Conservation (phyloP, 1,139 yeast species). For the Hemisphaericaspora xylofermentans region DNA sequence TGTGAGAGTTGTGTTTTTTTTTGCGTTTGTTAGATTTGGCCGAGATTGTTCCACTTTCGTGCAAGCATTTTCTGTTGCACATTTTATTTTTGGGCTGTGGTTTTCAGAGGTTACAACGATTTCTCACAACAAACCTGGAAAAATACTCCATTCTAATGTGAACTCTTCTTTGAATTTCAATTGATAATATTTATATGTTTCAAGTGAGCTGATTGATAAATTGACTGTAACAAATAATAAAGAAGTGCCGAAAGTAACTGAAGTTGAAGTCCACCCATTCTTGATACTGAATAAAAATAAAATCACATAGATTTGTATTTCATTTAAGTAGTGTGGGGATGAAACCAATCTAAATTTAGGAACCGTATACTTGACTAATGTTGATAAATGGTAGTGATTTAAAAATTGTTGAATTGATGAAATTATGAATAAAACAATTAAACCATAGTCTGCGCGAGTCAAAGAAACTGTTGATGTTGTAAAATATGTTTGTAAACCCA, state of each 20-base stretch:
- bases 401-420: slow-evolving; percentile 56
- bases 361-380: slow-evolving; percentile 61
- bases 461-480: slow-evolving; percentile 10
- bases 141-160: slow-evolving; percentile 18
- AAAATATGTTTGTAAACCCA: slow-evolving; percentile 12
- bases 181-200: slow-evolving; percentile 55
- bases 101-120: no score
- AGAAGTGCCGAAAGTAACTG: slow-evolving; percentile 20
- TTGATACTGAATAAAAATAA: slow-evolving; percentile 22
- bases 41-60: not conserved
- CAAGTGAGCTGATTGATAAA: slow-evolving; percentile 61
- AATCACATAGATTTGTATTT: slow-evolving; percentile 59
- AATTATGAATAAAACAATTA: slow-evolving; percentile 31
- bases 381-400: slow-evolving; percentile 61
- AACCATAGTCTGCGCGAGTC: slow-evolving; percentile 16
- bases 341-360: slow-evolving; percentile 53
- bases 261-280: slow-evolving; percentile 12
- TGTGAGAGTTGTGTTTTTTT: not conserved
- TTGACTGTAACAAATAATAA: slow-evolving; percentile 64
- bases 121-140: slow-evolving; percentile 20
- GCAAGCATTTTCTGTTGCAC: not conserved
- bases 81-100: not conserved
- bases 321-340: slow-evolving; percentile 84
- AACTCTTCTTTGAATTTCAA: slow-evolving; percentile 23
- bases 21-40: not conserved